These are phyloP conservation scores for Malbranchea zuffiana DNA, from an alignment of 2,329 filamentous ascomycete species.

Conservation along the genomic window DNA sequence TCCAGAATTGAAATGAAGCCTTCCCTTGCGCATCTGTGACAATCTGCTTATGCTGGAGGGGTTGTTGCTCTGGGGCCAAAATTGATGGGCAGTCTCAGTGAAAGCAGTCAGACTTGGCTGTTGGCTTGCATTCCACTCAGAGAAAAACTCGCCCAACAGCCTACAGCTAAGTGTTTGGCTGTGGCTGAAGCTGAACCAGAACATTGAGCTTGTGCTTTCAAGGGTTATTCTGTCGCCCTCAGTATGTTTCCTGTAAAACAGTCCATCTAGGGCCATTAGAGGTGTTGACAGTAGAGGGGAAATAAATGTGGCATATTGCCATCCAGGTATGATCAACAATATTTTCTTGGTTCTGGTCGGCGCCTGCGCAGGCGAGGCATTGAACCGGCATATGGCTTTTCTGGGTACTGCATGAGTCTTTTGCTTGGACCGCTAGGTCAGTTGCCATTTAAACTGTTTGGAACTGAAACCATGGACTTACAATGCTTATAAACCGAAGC, in stretches of 20 bases:
- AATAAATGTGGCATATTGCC: neutral
- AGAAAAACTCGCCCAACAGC: neutral
- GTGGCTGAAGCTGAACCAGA: neutral
- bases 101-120: too few relatives aligned
- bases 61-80: too few relatives aligned
- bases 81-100: too few relatives aligned
- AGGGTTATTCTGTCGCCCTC: neutral
- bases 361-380: neutral
- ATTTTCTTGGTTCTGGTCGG: neutral
- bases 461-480: too few relatives aligned
- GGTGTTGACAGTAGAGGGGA: neutral
- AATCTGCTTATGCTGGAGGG: too few relatives aligned
- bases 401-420: too few relatives aligned
- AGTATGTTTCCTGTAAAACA: slow-evolving; percentile 1
- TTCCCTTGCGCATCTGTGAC: too few relatives aligned
- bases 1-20: too few relatives aligned
- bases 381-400: neutral
- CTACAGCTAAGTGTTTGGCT: neutral
- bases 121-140: slow-evolving; percentile 6
- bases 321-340: slow-evolving; percentile 3
- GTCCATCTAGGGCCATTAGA: neutral
- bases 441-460: too few relatives aligned
- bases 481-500: too few relatives aligned
- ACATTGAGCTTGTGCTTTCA: neutral
- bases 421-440: too few relatives aligned